Evolutionary conservation across 805 yeast genomes (phyloP), one percentile per base, ranked within the genome.

Genomic region (Saccharomycopsis fodiens): DNA sequence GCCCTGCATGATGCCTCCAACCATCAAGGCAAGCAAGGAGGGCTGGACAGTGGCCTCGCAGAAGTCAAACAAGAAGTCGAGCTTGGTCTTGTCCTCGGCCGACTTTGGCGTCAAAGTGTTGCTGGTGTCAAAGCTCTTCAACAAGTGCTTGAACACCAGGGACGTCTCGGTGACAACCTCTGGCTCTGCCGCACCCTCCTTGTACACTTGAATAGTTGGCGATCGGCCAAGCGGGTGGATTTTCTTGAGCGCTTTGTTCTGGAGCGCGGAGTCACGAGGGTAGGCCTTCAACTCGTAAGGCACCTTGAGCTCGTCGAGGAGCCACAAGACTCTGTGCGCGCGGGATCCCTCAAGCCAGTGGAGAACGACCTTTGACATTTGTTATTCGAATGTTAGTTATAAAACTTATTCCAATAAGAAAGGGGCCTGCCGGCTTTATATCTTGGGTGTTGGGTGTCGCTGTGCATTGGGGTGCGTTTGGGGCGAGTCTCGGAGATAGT

Each of bases 1-100:
- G 20, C 20, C 12, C 15, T 32, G 20, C 17, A 17, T 17, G 20
- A 32, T 32, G 6, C 61, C 56, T 42, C 66, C 56, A 48, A 64
- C 66, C 59, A 64, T 64, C 44, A 74, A 57, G 6, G 67, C 17
- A 15, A 32, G 20, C 36, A 32, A 32, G 12, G 17, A 61, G 3
- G 77, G 76, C 57, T 74, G 79, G 15, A 82, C 57, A 19, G 84
- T 69, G 1, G 79, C 84, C 59, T 83, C 91, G n/a, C 73, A 58
- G 53, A 72, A 77, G 55, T 76, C 76, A 36, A 76, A 59, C 51
- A 63, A 78, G 57, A 73, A 80, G 48, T 72, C 73, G 30, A 76
- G 70, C 35, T 60, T 48, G 16, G 70, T 69, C 39, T 61, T 60
- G 17, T 70, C 76, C 4, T 66, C 65, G 5, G 59, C 68, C 38